phyloP scores from a whole-genome alignment of 2,329 filamentous ascomycete species.

The Diaporthe citriasiana region DNA sequence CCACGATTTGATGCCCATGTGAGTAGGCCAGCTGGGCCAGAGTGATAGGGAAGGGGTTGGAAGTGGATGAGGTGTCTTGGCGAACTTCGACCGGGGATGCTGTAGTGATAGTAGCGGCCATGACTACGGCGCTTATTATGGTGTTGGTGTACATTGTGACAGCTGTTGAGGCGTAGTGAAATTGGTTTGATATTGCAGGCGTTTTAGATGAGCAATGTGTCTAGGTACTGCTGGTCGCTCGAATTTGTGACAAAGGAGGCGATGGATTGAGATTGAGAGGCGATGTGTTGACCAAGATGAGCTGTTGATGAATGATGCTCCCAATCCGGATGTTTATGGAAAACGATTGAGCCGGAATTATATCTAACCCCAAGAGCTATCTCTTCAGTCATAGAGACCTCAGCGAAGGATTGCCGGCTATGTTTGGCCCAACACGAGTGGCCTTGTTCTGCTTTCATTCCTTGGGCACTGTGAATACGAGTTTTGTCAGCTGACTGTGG shows the following conservation, averaged over 20 bases:
- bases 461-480: constrained; percentile 7
- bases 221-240: background rate
- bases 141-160: background rate
- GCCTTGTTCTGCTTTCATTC: background rate
- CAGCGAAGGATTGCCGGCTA: background rate
- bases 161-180: background rate
- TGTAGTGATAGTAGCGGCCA: background rate
- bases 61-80: background rate
- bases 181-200: background rate
- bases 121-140: background rate
- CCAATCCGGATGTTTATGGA: background rate
- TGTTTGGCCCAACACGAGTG: background rate
- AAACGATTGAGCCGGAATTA: background rate
- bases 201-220: background rate
- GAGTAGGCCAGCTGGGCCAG: background rate
- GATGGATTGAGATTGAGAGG: background rate
- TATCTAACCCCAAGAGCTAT: background rate
- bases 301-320: background rate
- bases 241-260: background rate
- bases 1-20: background rate
- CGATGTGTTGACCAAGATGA: background rate
- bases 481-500: constrained; percentile 19
- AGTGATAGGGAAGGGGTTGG: background rate
- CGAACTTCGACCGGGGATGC: background rate
- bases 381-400: background rate